These are phyloP conservation scores for Naganishia vishniacii DNA, from an alignment of 768 basidiomycete genomes.

Conservation along the genomic window DNA sequence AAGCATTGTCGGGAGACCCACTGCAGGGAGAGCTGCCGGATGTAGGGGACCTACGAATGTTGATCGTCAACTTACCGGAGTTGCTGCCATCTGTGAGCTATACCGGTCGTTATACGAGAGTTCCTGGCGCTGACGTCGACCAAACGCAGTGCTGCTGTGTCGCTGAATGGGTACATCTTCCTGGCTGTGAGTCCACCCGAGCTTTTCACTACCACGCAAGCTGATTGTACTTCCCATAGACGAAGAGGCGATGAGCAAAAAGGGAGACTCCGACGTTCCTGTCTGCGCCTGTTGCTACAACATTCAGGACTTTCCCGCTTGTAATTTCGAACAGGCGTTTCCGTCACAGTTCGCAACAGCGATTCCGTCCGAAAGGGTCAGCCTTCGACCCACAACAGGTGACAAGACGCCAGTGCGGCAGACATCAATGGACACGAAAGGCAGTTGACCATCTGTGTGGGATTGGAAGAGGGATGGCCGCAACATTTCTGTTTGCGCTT, in stretches of 20 bases:
- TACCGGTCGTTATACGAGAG: too few species aligned
- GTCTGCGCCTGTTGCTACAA: conserved; percentile 15
- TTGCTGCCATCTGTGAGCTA: conserved; percentile 12
- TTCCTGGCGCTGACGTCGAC: not conserved
- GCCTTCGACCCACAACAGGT: not conserved
- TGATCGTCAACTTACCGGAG: conserved; percentile 2
- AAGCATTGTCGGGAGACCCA: not conserved
- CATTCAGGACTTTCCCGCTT: not conserved
- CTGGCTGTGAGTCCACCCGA: conserved; percentile 13
- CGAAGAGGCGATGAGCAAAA: conserved; percentile 12
- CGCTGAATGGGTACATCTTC: conserved; percentile 17
- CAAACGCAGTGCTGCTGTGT: conserved; percentile 14
- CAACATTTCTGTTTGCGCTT: too few species aligned
- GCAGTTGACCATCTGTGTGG: too few species aligned
- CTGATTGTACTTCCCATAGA: not conserved
- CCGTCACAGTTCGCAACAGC: not conserved
- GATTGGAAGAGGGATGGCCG: too few species aligned
- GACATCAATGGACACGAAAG: too few species aligned
- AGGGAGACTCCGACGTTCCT: conserved; percentile 2
- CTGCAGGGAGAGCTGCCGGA: not conserved
- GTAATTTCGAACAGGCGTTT: not conserved
- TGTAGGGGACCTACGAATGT: conserved; percentile 17
- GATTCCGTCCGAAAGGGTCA: not conserved
- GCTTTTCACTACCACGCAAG: too few species aligned
- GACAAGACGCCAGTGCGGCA: not conserved